Base-by-base conservation (phyloP, 1,284 basidiomycete genomes). In the Ustilago nuda region DNA sequence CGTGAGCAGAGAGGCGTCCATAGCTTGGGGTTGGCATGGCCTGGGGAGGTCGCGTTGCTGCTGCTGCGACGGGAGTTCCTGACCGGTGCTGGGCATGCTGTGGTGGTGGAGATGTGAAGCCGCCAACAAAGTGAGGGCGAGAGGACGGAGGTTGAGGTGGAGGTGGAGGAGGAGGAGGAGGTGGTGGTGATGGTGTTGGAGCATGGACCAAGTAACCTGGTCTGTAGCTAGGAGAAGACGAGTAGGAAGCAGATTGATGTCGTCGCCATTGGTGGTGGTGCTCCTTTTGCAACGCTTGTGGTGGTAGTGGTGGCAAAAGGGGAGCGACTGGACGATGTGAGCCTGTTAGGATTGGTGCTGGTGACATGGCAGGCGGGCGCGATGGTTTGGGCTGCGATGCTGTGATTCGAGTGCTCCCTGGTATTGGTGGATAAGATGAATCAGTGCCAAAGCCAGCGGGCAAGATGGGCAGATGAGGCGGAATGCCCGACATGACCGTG, bases 361-460 rank as follows among this genome's bases (percentile, higher is more conserved):
- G 54, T 15, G 61, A 30, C 7, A 64, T 13, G 8, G 48, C 39
- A 15, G 36, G 36, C 35, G 41, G 11, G 58, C n/a, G 55, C 61
- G 66, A 52, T 13, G 67, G 66, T 23, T 52, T 60, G 13, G 63
- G 73, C 36, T 72, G 64, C 11, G 73, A 74, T 15, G 72, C 66
- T 45, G 66, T 69, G 37, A 72, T 45, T 45, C 77, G 58, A 4
- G 51, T 56, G 56, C 71, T 62, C 32, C 66, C 64, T 41, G 76
- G 75, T n/a, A 79, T 77, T n/a, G 82, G 82, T 8, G 82, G 82
- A 55, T 81, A 84, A 6, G 79, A 74, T 32, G 79, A 81, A 50
- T 80, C 75, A 50, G 71, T 77, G 63, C 82, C 82, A 39, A 84
- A 84, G 45, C 80, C 78, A 2, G 76, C 36, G n/a, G 82, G 82